Percentiles rank a stretch among this genome's conserved stretches.
These are phyloP conservation scores for Teratosphaeria zuluensis DNA, from an alignment of 2,329 filamentous ascomycete genomes.

Conservation along the genomic window DNA sequence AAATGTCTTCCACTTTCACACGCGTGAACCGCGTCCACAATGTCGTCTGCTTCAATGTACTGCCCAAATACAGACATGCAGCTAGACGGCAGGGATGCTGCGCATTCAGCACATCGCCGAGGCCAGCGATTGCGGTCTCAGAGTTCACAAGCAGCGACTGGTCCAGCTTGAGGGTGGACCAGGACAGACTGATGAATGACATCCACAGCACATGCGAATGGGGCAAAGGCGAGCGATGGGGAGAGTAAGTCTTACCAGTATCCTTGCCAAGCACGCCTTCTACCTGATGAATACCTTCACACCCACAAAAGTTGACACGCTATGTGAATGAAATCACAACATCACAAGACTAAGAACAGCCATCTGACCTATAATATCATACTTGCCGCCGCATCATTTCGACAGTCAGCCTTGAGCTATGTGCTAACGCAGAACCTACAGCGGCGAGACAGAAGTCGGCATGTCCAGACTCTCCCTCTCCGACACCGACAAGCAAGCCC, in stretches of 20 bases:
- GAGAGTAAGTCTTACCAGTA: constrained; percentile 43
- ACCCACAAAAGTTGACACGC: constrained; percentile 11
- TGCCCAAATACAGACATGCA: not conserved
- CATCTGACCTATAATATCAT: constrained; percentile 10
- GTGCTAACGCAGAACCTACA: constrained; percentile 5
- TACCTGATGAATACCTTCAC: constrained; percentile 1
- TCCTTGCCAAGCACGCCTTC: not conserved
- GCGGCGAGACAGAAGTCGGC: constrained; percentile 52
- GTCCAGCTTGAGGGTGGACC: constrained; percentile 46
- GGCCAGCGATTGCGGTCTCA: constrained; percentile 30
- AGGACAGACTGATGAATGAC: constrained; percentile 51
- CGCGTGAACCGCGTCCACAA: not conserved
- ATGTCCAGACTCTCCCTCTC: constrained; percentile 67
- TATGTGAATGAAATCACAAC: constrained; percentile 10
- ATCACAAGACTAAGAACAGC: constrained; percentile 15
- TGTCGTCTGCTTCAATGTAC: not conserved
- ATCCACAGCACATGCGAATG: constrained; percentile 59
- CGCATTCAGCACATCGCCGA: constrained; percentile 24
- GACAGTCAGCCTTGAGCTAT: not conserved
- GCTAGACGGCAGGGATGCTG: constrained; percentile 1
- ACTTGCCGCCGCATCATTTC: not conserved
- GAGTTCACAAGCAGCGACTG: constrained; percentile 45
- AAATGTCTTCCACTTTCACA: not conserved
- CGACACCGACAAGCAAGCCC: constrained; percentile 59
- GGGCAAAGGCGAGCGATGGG: constrained; percentile 58